Evolutionary conservation across 257 asterid species (phyloP).

Genomic region (Solanum sejunctum): DNA sequence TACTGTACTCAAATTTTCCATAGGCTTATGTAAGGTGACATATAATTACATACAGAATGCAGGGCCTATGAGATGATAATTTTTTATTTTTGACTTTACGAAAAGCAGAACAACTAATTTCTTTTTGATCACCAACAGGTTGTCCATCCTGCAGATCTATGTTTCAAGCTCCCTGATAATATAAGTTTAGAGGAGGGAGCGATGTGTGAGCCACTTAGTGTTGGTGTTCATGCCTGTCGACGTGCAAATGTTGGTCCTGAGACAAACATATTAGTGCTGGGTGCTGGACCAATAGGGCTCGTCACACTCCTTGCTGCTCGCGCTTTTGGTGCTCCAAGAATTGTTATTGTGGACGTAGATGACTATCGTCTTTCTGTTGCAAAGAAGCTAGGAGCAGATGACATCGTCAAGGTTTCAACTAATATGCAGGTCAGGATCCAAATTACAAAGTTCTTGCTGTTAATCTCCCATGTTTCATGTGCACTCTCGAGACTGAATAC

Average conservation of each 20-base stretch:
- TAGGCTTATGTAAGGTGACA: neutral
- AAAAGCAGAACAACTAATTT: neutral
- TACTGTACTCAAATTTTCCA: neutral
- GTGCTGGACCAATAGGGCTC: conserved; percentile 94
- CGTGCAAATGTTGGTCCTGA: conserved; percentile 83
- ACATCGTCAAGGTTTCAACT: conserved; percentile 52
- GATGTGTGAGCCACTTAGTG: conserved; percentile 95
- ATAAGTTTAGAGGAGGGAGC: conserved; percentile 96
- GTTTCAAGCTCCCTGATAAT: conserved; percentile 82
- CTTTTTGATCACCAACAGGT: conserved; percentile 28
- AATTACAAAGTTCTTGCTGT: neutral
- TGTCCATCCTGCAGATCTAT: conserved; percentile 84
- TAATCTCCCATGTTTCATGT: neutral
- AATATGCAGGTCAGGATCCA: conserved; percentile 27
- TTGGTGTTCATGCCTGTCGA: conserved; percentile 88
- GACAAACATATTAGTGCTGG: conserved; percentile 71
- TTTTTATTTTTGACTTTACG: neutral
- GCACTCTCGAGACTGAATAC: neutral
- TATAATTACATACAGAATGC: neutral
- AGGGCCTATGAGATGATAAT: neutral
- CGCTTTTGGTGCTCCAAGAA: conserved; percentile 80
- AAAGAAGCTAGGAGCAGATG: conserved; percentile 72
- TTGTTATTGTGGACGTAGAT: conserved; percentile 68
- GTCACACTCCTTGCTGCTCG: conserved; percentile 79
- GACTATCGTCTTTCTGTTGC: conserved; percentile 69